Evolutionary conservation across 495 filamentous ascomycete genomes (phyloP).

Genomic region (Tuber umbilicatum): DNA sequence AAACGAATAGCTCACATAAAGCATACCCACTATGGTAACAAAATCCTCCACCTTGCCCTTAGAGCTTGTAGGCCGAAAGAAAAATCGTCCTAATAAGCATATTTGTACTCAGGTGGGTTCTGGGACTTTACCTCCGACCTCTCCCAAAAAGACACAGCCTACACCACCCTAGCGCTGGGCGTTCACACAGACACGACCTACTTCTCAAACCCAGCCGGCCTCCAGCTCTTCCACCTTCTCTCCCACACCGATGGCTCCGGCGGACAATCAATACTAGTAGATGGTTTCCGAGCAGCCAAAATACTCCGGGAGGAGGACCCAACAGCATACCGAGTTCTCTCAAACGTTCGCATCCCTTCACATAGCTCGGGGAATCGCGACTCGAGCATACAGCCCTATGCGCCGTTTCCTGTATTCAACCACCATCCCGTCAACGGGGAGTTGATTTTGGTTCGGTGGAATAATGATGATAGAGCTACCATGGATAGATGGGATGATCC

Average conservation of each 20-base stretch:
- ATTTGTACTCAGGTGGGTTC: conserved; percentile 58
- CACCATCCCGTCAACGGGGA: conserved; percentile 44
- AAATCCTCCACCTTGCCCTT: neutral
- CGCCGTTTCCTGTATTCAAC: conserved; percentile 62
- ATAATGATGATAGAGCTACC: conserved; percentile 74
- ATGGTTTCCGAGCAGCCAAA: conserved; percentile 68
- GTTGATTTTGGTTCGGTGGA: conserved; percentile 75
- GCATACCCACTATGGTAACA: conserved; percentile 74
- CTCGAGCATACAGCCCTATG: conserved; percentile 64
- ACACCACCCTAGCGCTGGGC: conserved; percentile 67
- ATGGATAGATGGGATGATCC: conserved; percentile 47
- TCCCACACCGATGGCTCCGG: conserved; percentile 63
- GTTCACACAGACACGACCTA: conserved; percentile 92
- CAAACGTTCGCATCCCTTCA: conserved; percentile 52
- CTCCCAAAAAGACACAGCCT: conserved; percentile 84
- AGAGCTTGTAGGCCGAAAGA: neutral
- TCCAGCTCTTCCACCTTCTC: conserved; percentile 85
- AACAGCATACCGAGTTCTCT: conserved; percentile 51
- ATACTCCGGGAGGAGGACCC: conserved; percentile 50
- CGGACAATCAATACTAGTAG: conserved; percentile 69
- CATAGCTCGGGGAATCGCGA: conserved; percentile 83
- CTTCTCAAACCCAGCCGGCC: conserved; percentile 79
- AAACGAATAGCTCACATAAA: conserved; percentile 76
- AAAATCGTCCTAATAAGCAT: neutral
- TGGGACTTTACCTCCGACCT: conserved; percentile 91